A percentile compares a stretch with the other conserved stretches of the same genome.
These are phyloP conservation scores for Peziza echinospora DNA, from an alignment of 495 filamentous ascomycete species.

Conservation along the genomic window DNA sequence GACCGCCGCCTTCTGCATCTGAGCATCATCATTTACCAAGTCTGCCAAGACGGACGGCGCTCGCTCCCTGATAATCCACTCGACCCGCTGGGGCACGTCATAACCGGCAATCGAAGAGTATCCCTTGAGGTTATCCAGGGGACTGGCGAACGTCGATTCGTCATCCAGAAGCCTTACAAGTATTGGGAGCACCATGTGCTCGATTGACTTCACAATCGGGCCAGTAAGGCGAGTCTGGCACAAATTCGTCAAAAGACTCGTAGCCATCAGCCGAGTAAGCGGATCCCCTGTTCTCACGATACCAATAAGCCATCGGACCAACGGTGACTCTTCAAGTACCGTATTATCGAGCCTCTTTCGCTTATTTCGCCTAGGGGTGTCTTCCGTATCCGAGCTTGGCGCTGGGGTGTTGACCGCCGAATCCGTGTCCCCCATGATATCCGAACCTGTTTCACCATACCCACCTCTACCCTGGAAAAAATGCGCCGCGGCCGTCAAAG, in stretches of 20 bases:
- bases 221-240: constrained; percentile 46
- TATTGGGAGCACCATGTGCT: constrained; percentile 47
- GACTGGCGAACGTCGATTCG: constrained; percentile 24
- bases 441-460: constrained; percentile 14
- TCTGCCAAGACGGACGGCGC: constrained; percentile 54
- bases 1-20: constrained; percentile 59
- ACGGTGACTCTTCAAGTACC: constrained; percentile 52
- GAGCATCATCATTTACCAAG: constrained; percentile 51
- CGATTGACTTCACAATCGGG: constrained; percentile 26
- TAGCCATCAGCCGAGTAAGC: constrained; percentile 52
- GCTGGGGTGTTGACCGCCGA: not conserved
- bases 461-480: not conserved
- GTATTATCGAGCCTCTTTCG: not conserved
- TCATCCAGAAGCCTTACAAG: constrained; percentile 48
- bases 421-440: constrained; percentile 12
- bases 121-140: constrained; percentile 13
- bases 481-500: constrained; percentile 17
- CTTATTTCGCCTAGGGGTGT: not conserved
- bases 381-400: not conserved
- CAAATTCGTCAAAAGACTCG: constrained; percentile 52
- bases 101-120: constrained; percentile 21
- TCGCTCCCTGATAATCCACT: constrained; percentile 40
- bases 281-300: constrained; percentile 40
- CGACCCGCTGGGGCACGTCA: constrained; percentile 2
- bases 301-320: constrained; percentile 66